Percentiles rank a stretch among this genome's conserved stretches.
Evolutionary conservation across 2,329 filamentous ascomycete genomes (phyloP).

Genomic region (Gyromitra esculenta): DNA sequence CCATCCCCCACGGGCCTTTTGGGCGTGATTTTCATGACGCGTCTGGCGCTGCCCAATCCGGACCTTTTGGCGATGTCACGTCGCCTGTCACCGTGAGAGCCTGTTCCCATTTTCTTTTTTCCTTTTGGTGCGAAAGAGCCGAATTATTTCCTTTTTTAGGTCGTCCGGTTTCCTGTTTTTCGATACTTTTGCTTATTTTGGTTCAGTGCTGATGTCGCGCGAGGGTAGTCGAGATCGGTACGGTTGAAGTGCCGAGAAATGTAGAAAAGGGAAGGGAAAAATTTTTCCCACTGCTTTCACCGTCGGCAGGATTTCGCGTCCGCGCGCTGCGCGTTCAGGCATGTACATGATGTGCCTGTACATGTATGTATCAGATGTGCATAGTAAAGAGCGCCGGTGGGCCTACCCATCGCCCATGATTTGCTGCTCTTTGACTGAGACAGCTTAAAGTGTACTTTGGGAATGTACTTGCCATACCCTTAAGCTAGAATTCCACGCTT

Average conservation of each 20-base stretch:
- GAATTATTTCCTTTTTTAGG: conserved; percentile 50
- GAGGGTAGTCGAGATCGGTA: conserved; percentile 48
- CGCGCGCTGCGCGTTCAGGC: conserved; percentile 39
- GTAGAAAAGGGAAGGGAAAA: conserved; percentile 38
- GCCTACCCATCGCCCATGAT: conserved; percentile 39
- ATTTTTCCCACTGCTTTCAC: conserved; percentile 36
- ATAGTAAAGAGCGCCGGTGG: conserved; percentile 34
- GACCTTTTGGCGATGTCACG: conserved; percentile 50
- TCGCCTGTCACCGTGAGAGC: conserved; percentile 42
- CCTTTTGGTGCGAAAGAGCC: conserved; percentile 41
- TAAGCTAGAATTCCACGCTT: conserved; percentile 33
- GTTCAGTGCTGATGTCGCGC: conserved; percentile 22
- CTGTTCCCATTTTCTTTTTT: conserved; percentile 29
- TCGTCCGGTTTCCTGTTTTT: conserved; percentile 47
- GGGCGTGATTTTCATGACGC: conserved; percentile 51
- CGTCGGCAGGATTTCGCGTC: conserved; percentile 42
- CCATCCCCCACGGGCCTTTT: conserved; percentile 49
- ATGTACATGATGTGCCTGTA: conserved; percentile 44
- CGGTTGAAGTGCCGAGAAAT: conserved; percentile 46
- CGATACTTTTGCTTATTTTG: conserved; percentile 45
- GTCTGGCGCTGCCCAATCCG: conserved; percentile 50
- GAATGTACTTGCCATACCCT: conserved; percentile 49
- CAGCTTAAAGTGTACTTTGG: conserved; percentile 44
- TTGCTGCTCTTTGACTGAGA: conserved; percentile 35
- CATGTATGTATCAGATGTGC: conserved; percentile 51